Percentiles rank a stretch among this genome's conserved stretches.
phyloP scores from a whole-genome alignment of 2,329 filamentous ascomycete species.

The Trichoderma atroviride region DNA sequence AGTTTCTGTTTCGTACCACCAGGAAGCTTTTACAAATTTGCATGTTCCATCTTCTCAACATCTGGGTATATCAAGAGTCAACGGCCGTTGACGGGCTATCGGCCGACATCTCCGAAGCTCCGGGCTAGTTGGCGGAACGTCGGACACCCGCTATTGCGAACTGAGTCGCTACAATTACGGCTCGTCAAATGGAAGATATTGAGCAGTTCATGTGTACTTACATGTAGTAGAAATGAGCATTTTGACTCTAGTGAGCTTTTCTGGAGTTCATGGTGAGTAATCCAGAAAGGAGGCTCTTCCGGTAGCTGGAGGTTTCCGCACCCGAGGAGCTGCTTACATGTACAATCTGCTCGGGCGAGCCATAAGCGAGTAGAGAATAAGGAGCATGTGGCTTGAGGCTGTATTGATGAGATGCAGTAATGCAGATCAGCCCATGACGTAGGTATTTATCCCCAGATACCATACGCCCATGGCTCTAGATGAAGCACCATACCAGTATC shows the following conservation, averaged over 20 bases:
- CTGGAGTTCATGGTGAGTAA: not conserved
- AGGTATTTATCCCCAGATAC: not conserved
- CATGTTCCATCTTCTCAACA: not conserved
- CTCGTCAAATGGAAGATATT: not conserved
- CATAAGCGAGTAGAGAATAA: not conserved
- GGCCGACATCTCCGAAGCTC: constrained; percentile 11
- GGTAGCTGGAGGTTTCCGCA: not conserved
- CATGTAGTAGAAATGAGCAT: not conserved
- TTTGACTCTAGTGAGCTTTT: not conserved
- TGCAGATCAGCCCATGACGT: not conserved
- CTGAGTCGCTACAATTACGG: not conserved
- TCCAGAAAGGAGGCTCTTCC: not conserved
- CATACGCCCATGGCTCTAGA: not conserved
- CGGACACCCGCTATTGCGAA: not conserved
- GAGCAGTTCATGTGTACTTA: not conserved
- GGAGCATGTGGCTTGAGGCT: not conserved
- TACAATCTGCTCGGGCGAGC: not conserved
- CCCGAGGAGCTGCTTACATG: not conserved
- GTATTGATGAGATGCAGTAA: not conserved
- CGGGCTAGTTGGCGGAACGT: not conserved
- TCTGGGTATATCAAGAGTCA: not conserved
- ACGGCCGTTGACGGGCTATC: not conserved
- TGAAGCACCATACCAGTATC: not conserved
- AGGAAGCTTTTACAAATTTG: not conserved
- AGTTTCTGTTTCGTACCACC: too few relatives aligned